A percentile compares a stretch with the other conserved stretches of the same genome.
These are phyloP conservation scores for Raphanus raphanistrum DNA, from an alignment of 345 rosid genomes.

Conservation along the genomic window DNA sequence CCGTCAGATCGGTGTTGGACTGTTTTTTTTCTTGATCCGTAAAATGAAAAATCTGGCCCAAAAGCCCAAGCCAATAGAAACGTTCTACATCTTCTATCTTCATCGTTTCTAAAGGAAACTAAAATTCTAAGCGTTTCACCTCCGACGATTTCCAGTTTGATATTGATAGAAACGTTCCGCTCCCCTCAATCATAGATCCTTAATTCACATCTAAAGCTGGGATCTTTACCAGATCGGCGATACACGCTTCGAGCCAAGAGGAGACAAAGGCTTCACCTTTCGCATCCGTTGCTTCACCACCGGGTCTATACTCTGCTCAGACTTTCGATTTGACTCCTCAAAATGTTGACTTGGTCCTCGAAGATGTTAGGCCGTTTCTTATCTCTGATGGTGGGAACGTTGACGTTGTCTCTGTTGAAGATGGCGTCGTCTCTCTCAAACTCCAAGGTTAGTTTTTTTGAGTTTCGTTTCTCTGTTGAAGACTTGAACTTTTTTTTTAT, in stretches of 20 bases:
- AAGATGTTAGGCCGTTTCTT: constrained; percentile 85
- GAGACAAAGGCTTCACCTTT: constrained; percentile 25
- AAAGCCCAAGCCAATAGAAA: no score
- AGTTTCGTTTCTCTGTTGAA: background rate
- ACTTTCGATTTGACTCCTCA: constrained; percentile 67
- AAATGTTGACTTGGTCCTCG: constrained; percentile 84
- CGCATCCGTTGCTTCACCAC: constrained; percentile 44
- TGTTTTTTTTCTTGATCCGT: no score
- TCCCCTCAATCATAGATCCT: no score
- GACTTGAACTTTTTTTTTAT: background rate
- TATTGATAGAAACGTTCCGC: no score
- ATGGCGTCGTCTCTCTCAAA: constrained; percentile 75
- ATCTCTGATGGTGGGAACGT: constrained; percentile 90
- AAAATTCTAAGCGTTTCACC: no score
- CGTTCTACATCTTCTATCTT: no score
- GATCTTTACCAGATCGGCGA: constrained; percentile 22
- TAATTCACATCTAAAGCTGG: background rate
- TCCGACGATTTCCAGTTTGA: no score
- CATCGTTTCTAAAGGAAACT: no score
- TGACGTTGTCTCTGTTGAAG: constrained; percentile 84
- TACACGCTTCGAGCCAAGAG: constrained; percentile 46
- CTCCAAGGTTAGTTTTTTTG: constrained; percentile 61
- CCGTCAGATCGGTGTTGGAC: no score
- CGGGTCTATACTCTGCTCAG: constrained; percentile 76
- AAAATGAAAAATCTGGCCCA: no score